Percentiles rank a stretch among this genome's conserved stretches.
These are phyloP conservation scores for Mycena vitilis DNA, from an alignment of 768 basidiomycete genomes.

Conservation along the genomic window DNA sequence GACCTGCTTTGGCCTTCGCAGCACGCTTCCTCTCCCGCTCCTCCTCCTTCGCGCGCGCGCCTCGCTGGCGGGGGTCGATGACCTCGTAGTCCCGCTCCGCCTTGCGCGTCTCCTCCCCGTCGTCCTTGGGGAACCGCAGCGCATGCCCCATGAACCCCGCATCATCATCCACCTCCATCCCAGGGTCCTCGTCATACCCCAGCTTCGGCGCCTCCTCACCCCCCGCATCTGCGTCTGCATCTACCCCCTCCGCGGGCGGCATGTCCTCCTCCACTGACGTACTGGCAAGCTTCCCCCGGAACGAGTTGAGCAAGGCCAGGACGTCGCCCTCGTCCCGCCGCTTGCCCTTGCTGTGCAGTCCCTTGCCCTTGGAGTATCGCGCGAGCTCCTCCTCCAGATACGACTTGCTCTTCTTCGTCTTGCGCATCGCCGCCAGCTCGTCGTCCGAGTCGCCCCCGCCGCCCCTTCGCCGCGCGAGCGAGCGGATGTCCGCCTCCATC, in stretches of 20 bases:
- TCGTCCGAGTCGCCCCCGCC: conserved; percentile 67
- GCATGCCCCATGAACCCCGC: conserved; percentile 78
- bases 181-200: conserved; percentile 54
- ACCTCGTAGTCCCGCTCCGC: conserved; percentile 91
- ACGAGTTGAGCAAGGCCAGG: conserved; percentile 74
- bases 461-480: conserved; percentile 71
- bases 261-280: conserved; percentile 32
- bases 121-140: conserved; percentile 82
- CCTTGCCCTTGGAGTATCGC: conserved; percentile 79
- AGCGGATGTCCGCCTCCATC: conserved; percentile 91
- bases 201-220: conserved; percentile 38
- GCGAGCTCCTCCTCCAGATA: conserved; percentile 85
- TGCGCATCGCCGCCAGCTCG: conserved; percentile 59
- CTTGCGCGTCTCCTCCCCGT: conserved; percentile 78
- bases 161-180: conserved; percentile 84
- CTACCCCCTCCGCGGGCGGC: conserved; percentile 39
- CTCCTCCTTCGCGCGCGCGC: conserved; percentile 82
- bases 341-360: conserved; percentile 66
- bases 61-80: conserved; percentile 82
- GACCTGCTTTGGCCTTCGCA: conserved; percentile 47
- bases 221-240: conserved; percentile 34
- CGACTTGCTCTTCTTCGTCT: conserved; percentile 72
- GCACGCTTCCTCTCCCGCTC: conserved; percentile 74
- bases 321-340: conserved; percentile 80
- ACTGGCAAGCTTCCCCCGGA: conserved; percentile 76